Evolutionary conservation across 306 rosid genomes (phyloP).

Genomic region (Castanospermum australe): DNA sequence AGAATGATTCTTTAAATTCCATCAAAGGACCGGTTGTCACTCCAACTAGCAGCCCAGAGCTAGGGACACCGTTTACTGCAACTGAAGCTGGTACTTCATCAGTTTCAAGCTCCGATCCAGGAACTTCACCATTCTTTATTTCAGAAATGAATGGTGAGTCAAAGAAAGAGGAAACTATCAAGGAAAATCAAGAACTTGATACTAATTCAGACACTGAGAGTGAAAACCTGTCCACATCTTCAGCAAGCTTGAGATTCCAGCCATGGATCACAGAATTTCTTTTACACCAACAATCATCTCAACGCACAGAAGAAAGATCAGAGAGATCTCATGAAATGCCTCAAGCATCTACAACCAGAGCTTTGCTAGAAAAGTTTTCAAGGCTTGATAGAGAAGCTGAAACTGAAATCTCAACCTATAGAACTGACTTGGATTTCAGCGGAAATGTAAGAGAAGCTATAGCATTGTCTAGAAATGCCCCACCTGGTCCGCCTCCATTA

Average conservation of each 20-base stretch:
- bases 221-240: conserved; percentile 69
- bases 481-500: conserved; percentile 91
- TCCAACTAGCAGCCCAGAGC: conserved; percentile 96
- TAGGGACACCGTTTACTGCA: conserved; percentile 86
- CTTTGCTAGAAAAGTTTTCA: conserved; percentile 56
- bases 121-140: conserved; percentile 85
- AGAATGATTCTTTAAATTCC: conserved; percentile 48
- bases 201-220: conserved; percentile 80
- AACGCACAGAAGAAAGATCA: conserved; percentile 45
- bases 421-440: conserved; percentile 60
- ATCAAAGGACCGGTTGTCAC: conserved; percentile 79
- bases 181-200: conserved; percentile 64
- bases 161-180: conserved; percentile 64
- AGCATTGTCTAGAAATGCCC: conserved; percentile 78
- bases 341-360: conserved; percentile 58
- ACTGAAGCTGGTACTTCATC: conserved; percentile 93
- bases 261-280: conserved; percentile 81
- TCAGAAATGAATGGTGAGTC: conserved; percentile 63
- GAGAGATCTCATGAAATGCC: conserved; percentile 48
- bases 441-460: conserved; percentile 90
- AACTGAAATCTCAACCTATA: conserved; percentile 51
- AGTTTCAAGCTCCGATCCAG: conserved; percentile 91
- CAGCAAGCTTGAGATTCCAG: conserved; percentile 80
- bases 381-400: conserved; percentile 73
- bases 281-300: conserved; percentile 57